A percentile compares a stretch with the other conserved stretches of the same genome.
phyloP scores from a whole-genome alignment of 169 alveolate genomes.

The Babesia caballi region DNA sequence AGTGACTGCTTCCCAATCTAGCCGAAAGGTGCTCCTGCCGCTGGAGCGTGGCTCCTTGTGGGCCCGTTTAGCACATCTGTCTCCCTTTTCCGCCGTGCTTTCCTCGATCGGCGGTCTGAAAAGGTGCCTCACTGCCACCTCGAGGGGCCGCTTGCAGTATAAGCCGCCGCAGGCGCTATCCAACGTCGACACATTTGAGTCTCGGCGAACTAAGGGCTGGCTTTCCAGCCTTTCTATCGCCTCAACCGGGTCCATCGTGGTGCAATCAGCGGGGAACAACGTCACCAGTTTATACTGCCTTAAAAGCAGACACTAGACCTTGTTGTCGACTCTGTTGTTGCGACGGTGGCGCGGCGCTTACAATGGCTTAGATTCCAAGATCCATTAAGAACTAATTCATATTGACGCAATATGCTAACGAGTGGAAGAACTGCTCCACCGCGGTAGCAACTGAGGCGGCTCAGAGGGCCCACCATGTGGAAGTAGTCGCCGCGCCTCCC shows the following conservation, averaged over 20 bases:
- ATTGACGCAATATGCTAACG: no score
- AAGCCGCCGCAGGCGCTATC: neutral
- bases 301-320: no score
- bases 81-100: neutral
- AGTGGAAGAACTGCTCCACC: no score
- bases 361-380: no score
- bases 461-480: no score
- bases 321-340: no score
- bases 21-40: neutral
- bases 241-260: conserved; percentile 26
- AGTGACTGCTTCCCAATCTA: neutral
- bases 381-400: no score
- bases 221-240: neutral
- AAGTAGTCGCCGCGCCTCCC: no score
- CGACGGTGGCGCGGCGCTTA: no score
- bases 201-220: neutral
- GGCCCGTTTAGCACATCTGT: neutral
- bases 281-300: no score
- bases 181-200: neutral
- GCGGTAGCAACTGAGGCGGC: no score
- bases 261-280: no score
- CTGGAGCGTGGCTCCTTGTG: neutral
- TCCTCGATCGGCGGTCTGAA: neutral
- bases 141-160: neutral
- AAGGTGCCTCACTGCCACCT: neutral